phyloP scores from a whole-genome alignment of 2,329 filamentous ascomycete species.

The Trichoderma sp. region DNA sequence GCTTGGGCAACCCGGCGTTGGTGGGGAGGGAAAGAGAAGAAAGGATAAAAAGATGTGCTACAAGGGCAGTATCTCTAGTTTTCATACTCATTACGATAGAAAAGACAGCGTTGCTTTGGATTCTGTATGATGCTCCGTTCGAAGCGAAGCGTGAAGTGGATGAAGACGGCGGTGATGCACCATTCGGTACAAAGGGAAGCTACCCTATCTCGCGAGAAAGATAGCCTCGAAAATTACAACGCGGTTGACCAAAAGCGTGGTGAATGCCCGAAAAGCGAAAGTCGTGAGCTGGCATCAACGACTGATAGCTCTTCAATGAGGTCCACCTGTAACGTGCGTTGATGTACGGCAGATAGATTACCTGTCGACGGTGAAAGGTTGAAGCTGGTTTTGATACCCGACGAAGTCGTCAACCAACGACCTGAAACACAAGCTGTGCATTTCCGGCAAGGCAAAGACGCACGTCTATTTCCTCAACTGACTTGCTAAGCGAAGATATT shows the following conservation, averaged over 20 bases:
- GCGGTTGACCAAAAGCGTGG: not conserved
- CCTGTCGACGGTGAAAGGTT: not conserved
- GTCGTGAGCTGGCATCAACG: not conserved
- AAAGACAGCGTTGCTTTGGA: constrained; percentile 24
- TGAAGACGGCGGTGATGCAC: not conserved
- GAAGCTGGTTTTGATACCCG: constrained; percentile 8
- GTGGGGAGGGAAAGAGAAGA: not conserved
- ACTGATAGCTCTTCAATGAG: not conserved
- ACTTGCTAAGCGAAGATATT: not conserved
- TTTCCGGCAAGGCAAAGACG: too few relatives aligned
- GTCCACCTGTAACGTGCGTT: not conserved
- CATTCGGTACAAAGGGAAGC: not conserved
- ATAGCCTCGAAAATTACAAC: too few relatives aligned
- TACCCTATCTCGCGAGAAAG: not conserved
- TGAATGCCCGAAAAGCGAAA: not conserved
- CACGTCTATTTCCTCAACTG: too few relatives aligned
- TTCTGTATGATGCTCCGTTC: not conserved
- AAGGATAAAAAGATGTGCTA: constrained; percentile 13
- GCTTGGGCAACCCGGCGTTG: constrained; percentile 19
- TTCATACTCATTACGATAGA: constrained; percentile 26
- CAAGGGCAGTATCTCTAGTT: not conserved
- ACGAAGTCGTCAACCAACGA: not conserved
- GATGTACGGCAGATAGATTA: constrained; percentile 22
- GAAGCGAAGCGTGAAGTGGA: not conserved
- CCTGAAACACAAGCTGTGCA: not conserved